Conservation (phyloP, 108 stramenopile genomes). For the Thalassiosira profunda region DNA sequence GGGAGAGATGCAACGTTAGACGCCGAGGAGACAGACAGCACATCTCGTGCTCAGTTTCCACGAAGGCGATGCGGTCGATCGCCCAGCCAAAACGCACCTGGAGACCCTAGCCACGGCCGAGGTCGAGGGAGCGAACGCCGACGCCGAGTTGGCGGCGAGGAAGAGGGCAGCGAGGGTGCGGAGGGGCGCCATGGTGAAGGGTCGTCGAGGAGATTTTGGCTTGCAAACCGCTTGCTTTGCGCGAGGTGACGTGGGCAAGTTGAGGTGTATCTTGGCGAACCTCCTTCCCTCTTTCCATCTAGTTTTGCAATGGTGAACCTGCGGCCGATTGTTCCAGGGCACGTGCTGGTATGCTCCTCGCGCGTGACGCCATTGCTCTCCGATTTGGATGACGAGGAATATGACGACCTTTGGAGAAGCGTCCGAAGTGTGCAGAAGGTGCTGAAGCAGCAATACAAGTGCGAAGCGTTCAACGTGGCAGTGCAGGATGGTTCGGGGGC, state of each 20-base stretch:
- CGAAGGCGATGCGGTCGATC: not conserved
- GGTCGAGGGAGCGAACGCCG: slow-evolving; percentile 73
- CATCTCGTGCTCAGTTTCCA: not conserved
- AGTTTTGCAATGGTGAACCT: slow-evolving; percentile 90
- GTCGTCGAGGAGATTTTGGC: not conserved
- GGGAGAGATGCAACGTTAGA: not conserved
- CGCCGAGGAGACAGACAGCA: not conserved
- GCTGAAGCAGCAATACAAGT: slow-evolving; percentile 60
- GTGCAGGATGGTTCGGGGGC: slow-evolving; percentile 89
- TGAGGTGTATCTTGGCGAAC: no score
- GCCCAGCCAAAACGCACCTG: slow-evolving; percentile 14
- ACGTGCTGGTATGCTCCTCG: slow-evolving; percentile 82
- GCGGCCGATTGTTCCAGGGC: slow-evolving; percentile 89
- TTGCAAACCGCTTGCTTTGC: slow-evolving; percentile 1
- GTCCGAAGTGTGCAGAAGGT: slow-evolving; percentile 72
- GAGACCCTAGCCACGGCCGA: slow-evolving; percentile 45
- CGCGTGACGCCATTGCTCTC: slow-evolving; percentile 59
- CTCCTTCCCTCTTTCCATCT: no score
- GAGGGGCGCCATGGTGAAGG: slow-evolving; percentile 75
- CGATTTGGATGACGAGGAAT: slow-evolving; percentile 78
- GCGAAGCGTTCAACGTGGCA: slow-evolving; percentile 85
- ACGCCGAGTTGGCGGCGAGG: slow-evolving; percentile 61
- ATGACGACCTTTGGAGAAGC: slow-evolving; percentile 79
- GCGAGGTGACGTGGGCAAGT: no score
- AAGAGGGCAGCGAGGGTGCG: slow-evolving; percentile 73